These are phyloP conservation scores for Kwoniella dejecticola DNA, from an alignment of 768 basidiomycete species.

Conservation along the genomic window DNA sequence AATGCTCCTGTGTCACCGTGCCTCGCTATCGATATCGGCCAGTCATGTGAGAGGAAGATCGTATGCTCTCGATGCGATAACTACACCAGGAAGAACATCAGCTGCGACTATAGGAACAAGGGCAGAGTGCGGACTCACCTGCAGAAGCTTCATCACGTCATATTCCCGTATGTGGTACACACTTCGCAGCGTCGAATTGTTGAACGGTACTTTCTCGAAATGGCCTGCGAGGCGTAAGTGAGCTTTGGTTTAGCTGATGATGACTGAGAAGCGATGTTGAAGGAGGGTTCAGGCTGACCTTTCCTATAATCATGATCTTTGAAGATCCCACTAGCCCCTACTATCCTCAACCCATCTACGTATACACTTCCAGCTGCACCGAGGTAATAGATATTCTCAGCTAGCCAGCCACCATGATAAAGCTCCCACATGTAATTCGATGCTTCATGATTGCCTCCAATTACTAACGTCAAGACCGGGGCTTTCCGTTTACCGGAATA, in stretches of 20 bases:
- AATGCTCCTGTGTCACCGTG: conserved; percentile 71
- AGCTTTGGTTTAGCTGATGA: no score
- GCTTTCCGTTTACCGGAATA: conserved; percentile 81
- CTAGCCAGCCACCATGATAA: conserved; percentile 97
- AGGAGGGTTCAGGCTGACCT: conserved; percentile 61
- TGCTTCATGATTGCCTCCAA: conserved; percentile 97
- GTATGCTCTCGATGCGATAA: conserved; percentile 43
- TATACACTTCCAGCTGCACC: conserved; percentile 86
- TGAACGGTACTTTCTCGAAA: conserved; percentile 80
- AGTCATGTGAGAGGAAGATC: conserved; percentile 94
- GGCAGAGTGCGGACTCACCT: no score
- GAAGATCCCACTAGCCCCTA: conserved; percentile 91
- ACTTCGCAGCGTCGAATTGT: conserved; percentile 69
- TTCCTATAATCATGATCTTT: conserved; percentile 71
- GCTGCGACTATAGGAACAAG: no score
- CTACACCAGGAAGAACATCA: no score
- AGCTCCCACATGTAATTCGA: conserved; percentile 96
- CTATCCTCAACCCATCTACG: conserved; percentile 82
- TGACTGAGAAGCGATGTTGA: no score
- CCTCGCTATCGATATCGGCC: conserved; percentile 83
- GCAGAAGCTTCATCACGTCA: conserved; percentile 73
- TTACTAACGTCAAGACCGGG: conserved; percentile 85
- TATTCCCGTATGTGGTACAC: conserved; percentile 90
- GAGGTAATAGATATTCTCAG: conserved; percentile 93
- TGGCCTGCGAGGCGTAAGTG: conserved; percentile 59